Base-by-base conservation (phyloP, 2,329 filamentous ascomycete genomes). In the Pseudogymnoascus sp. region DNA sequence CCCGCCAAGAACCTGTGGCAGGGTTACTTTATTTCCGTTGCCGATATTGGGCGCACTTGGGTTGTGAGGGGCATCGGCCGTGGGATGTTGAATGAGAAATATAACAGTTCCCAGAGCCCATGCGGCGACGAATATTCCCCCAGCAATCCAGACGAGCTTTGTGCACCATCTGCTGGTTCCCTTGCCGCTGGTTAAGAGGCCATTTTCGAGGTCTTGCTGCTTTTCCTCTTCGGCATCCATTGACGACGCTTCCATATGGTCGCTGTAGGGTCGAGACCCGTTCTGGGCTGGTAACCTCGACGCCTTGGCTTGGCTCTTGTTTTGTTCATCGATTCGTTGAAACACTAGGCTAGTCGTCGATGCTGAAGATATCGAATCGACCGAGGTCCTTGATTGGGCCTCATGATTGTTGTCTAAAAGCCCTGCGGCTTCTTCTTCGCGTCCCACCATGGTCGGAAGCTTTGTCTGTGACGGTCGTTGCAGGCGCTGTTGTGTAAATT, bases 321-420 rank as follows among this genome's bases (percentile, higher is more conserved):
- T 68, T 23, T 69, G 68, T 73, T 90, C 87, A 70, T 85, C 83
- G 68, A 93, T 82, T 67, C 88, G 85, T 69, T 95, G 90, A 73
- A 95, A 90, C 63, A 95, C 85, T 13, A 95, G 81, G 70, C 90
- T 93, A 3, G 89, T 92, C 10, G 90, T 93, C 36, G 90, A 95
- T n/a, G 86, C 87, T 43, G 88, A 89, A n/a, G 89, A 90, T 54
- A 84, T 75, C 3, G 90, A 91, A 25, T 74, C 73, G 57, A 70
- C 66, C 2, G 73, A 75, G 64, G 65, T 57, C 61, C 73, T 66
- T 13, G 25, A 34, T 21, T 31, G 39, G 43, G 62, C 60, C 41
- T 68, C 65, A 48, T 68, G 65, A 28, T 68, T 66, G 19, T 65
- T 48, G 8, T 70, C 64, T 13, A 73, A 67, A 34, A 74, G 69